Percentiles rank a stretch among this genome's conserved stretches.
Conservation (phyloP, 345 rosid genomes). For the Erucastrum elatum region DNA sequence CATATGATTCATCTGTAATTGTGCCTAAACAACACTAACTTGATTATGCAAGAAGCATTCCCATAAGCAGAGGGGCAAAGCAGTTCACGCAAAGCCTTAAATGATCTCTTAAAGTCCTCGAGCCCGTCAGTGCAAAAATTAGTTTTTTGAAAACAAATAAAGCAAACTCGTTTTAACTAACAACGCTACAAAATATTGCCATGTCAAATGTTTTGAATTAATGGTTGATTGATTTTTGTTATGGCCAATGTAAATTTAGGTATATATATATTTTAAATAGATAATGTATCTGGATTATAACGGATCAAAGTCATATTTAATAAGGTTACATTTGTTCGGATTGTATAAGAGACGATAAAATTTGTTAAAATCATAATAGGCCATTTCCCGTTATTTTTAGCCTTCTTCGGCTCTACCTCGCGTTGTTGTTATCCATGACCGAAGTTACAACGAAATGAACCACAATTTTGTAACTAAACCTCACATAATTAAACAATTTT, state of each 20-base stretch:
- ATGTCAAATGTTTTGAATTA: background rate
- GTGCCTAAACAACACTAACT: slow-evolving; percentile 13
- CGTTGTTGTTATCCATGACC: background rate
- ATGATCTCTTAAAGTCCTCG: background rate
- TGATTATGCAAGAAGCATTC: background rate
- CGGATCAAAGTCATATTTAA: background rate
- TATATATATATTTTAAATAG: background rate
- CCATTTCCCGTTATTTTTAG: background rate
- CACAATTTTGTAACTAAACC: background rate
- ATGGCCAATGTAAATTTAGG: background rate
- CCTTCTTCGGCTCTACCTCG: background rate
- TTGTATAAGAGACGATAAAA: background rate
- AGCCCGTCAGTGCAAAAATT: too few relatives aligned
- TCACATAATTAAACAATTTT: background rate
- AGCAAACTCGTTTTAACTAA: background rate
- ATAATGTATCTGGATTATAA: background rate
- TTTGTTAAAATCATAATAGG: background rate
- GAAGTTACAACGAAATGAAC: background rate
- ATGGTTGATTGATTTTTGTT: background rate
- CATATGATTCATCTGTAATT: slow-evolving; percentile 7
- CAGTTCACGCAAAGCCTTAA: slow-evolving; percentile 19
- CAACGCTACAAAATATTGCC: background rate
- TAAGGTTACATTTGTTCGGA: background rate
- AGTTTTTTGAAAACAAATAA: too few relatives aligned
- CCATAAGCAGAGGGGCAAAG: background rate